Evolutionary conservation across 768 basidiomycete species (phyloP).

Genomic region (Sarcodon sp.): DNA sequence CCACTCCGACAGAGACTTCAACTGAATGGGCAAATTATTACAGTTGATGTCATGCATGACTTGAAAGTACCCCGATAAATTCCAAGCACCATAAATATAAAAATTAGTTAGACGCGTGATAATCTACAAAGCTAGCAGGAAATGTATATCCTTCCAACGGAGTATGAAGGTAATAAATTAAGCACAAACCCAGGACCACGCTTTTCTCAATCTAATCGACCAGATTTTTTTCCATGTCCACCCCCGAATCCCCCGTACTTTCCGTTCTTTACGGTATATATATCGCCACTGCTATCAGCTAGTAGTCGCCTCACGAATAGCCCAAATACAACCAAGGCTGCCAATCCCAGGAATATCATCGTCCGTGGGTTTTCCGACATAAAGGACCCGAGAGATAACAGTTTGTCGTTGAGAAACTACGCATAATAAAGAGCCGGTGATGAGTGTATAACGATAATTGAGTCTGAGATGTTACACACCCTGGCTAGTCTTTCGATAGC

Average conservation of each 20-base stretch:
- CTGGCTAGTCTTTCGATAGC: slow-evolving; percentile 51
- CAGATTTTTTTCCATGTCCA: background rate
- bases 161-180: no score
- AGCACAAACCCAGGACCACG: no score
- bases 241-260: background rate
- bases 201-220: background rate
- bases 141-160: no score
- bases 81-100: no score
- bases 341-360: slow-evolving; percentile 10
- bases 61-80: no score
- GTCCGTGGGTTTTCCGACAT: slow-evolving; percentile 15
- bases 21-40: no score
- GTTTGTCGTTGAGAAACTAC: slow-evolving; percentile 19
- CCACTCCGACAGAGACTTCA: no score
- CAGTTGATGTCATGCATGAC: no score
- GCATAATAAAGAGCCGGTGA: background rate
- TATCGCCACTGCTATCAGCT: slow-evolving; percentile 6
- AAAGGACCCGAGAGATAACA: slow-evolving; percentile 13
- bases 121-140: no score
- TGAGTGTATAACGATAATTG: background rate
- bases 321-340: slow-evolving; percentile 8
- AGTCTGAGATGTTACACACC: slow-evolving; percentile 25
- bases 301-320: slow-evolving; percentile 12
- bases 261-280: background rate
- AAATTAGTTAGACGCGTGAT: no score